Base-by-base conservation (phyloP, 352 stramenopile species). In the Globisporangium yorkense region DNA sequence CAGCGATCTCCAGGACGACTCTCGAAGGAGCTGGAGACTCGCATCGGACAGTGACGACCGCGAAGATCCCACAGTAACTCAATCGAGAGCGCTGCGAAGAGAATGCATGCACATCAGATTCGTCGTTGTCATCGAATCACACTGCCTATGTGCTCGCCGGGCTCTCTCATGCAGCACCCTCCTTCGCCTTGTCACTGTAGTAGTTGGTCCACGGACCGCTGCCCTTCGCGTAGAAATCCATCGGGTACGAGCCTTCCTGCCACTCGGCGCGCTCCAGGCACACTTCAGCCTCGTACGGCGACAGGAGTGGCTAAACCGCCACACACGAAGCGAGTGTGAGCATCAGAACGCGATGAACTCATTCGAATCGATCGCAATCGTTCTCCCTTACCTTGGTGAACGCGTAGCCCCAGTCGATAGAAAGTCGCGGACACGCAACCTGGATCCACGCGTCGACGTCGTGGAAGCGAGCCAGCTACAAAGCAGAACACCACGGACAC, bases 141-240 rank as follows among this genome's bases (percentile, higher is more conserved):
- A n/a, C 29, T 31, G 0, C 3, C 15, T 4, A 12, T 40, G 37
- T 27, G 35, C 9, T 27, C 13, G 13, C 1, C 12, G 37, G 12
- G 2, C 37, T 35, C 15, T 13, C 12, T 29, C 53, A 67, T 1
- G 50, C 29, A 52, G 64, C 21, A 2, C 48, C n/a, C 18, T 44
- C 15, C 18, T 55, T 52, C 35, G 68, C 66, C 56, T 86, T 74
- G 37, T 65, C 61, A 50, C 91, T 67, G 68, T 98, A 80, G 67
- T 98, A 98, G 67, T 99, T 99, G 10, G 89, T 98, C 97, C 97
- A 99, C 15, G 88, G 77, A 5, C 96, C 96, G 66, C 95, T 97
- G 53, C 79, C 89, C 51, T 97, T 96, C 43, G 92, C 89, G 68
- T 99, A 99, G 67, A 98, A 99, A 61, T 99, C 97, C 97, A 99